phyloP scores from a whole-genome alignment of 2,329 filamentous ascomycete species.

The Hyphodiscus sp. region DNA sequence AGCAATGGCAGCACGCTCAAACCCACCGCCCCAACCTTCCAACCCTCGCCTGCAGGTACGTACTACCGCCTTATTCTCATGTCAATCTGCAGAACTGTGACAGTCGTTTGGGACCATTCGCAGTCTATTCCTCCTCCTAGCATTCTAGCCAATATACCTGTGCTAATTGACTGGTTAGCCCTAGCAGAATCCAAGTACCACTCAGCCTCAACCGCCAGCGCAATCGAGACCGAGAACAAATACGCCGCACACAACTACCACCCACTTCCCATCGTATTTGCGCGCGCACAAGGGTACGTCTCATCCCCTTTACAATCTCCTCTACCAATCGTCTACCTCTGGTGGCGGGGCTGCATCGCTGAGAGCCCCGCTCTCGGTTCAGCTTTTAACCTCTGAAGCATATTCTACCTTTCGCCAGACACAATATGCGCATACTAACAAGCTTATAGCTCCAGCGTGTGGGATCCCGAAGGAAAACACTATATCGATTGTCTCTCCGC shows the following conservation, averaged over 20 bases:
- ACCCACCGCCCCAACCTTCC: slow-evolving; percentile 28
- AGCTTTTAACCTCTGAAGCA: no score
- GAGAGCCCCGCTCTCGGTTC: no score
- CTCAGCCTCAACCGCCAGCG: slow-evolving; percentile 68
- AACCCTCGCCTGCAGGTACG: slow-evolving; percentile 15
- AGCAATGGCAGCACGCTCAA: slow-evolving; percentile 32
- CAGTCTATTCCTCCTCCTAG: no score
- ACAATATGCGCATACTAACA: no score
- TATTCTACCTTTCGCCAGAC: no score
- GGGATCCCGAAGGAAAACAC: slow-evolving; percentile 93
- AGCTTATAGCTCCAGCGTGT: slow-evolving; percentile 56
- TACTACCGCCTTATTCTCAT: no score
- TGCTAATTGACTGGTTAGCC: background rate
- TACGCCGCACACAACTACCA: slow-evolving; percentile 98
- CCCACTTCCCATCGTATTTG: slow-evolving; percentile 89
- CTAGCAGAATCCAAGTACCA: slow-evolving; percentile 48
- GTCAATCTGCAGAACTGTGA: no score
- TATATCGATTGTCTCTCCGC: slow-evolving; percentile 98
- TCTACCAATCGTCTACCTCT: no score
- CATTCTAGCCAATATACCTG: no score
- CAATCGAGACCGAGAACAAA: slow-evolving; percentile 74
- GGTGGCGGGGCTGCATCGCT: no score
- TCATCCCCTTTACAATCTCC: no score
- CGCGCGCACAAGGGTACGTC: slow-evolving; percentile 64
- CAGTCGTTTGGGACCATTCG: no score